These are phyloP conservation scores for Desmodesmus armatus DNA, from an alignment of 139 green algal species.

Conservation along the genomic window DNA sequence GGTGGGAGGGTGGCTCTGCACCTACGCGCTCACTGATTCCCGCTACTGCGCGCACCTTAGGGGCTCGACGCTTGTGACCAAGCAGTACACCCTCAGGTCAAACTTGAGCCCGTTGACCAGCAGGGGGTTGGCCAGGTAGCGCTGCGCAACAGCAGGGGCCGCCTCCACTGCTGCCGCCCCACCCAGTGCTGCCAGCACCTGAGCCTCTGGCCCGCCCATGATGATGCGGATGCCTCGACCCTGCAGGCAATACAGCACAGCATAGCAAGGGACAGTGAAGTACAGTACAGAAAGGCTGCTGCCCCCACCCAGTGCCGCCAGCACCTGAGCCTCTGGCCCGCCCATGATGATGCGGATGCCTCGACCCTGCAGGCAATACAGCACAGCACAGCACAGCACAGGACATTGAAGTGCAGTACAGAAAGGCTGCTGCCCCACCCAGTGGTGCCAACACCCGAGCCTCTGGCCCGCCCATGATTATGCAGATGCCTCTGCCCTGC, in stretches of 20 bases:
- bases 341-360: conserved; percentile 81
- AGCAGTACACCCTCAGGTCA: conserved; percentile 81
- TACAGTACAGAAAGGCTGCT: not conserved
- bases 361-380: conserved; percentile 72
- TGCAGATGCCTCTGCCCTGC: conserved; percentile 80
- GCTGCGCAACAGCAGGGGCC: conserved; percentile 69
- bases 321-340: not conserved
- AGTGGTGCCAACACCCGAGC: not conserved
- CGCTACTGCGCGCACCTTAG: no score
- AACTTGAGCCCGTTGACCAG: conserved; percentile 83
- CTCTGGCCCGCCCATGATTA: conserved; percentile 66
- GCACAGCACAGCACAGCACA: not conserved
- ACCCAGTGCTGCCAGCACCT: not conserved
- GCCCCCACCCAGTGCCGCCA: not conserved
- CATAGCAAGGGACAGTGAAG: not conserved
- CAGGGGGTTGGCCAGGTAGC: conserved; percentile 74
- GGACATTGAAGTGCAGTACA: not conserved
- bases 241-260: conserved; percentile 58
- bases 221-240: conserved; percentile 81
- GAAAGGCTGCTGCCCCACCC: not conserved
- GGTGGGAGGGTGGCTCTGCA: no score
- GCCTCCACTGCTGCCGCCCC: conserved; percentile 1
- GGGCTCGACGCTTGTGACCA: conserved; percentile 70
- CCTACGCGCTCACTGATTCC: no score
- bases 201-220: conserved; percentile 52